Evolutionary conservation across 2,329 filamentous ascomycete species (phyloP).

Genomic region (Teratosphaeria nubilosa): DNA sequence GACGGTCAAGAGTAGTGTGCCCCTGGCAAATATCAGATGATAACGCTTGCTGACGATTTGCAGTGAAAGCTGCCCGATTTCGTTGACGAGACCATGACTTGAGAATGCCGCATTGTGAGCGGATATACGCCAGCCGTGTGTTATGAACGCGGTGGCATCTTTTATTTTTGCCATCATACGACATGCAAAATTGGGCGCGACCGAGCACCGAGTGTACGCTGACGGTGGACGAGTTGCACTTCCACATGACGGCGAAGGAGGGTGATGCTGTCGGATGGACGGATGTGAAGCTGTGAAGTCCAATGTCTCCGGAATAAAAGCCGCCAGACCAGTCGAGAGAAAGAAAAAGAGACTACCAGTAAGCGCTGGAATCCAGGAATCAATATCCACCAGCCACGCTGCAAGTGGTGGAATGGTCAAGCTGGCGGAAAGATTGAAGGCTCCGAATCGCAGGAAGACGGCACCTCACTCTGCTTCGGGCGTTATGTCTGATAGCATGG

Average conservation of each 20-base stretch:
- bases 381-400: constrained; percentile 25
- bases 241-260: not conserved
- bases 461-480: constrained; percentile 17
- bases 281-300: constrained; percentile 9
- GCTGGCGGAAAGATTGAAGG: constrained; percentile 16
- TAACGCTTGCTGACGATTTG: constrained; percentile 48
- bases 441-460: constrained; percentile 23
- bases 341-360: constrained; percentile 13
- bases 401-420: constrained; percentile 24
- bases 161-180: constrained; percentile 3
- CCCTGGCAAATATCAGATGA: constrained; percentile 32
- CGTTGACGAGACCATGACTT: constrained; percentile 18
- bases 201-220: not conserved
- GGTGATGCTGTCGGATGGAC: not conserved
- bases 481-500: constrained; percentile 23
- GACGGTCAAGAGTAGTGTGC: constrained; percentile 25
- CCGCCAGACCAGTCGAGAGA: constrained; percentile 8
- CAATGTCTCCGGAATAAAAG: constrained; percentile 25
- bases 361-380: constrained; percentile 25
- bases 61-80: constrained; percentile 29
- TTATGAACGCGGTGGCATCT: constrained; percentile 19
- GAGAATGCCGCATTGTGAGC: constrained; percentile 21
- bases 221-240: not conserved
- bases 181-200: not conserved
- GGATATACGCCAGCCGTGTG: constrained; percentile 22